Conservation (phyloP, 1,139 yeast species). For the Pichia norvegensis region DNA sequence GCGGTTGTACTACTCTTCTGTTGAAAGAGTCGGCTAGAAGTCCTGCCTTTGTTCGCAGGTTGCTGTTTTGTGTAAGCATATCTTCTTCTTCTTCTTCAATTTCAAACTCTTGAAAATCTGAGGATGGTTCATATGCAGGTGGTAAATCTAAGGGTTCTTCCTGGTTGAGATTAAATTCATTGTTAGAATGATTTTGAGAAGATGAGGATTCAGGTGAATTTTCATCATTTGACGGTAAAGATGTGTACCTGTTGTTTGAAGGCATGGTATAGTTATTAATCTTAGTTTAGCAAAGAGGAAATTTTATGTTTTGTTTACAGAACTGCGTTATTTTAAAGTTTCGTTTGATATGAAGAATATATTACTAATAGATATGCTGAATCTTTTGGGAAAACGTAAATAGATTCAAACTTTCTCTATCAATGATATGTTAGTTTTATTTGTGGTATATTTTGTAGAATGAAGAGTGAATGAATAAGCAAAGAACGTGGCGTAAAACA, state of each 20-base stretch:
- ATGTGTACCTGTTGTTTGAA: constrained; percentile 3
- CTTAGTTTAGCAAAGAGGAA: background rate
- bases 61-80: constrained; percentile 3
- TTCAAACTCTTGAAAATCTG: constrained; percentile 34
- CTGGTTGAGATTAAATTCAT: background rate
- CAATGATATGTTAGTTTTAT: background rate
- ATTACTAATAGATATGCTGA: too few species aligned
- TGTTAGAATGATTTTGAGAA: background rate
- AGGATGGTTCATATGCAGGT: constrained; percentile 16
- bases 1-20: constrained; percentile 43
- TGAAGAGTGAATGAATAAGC: background rate
- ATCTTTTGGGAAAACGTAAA: background rate
- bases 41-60: constrained; percentile 18
- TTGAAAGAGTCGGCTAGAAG: constrained; percentile 33
- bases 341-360: too few species aligned
- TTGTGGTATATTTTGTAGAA: background rate
- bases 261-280: constrained; percentile 3
- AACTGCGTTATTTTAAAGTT: background rate
- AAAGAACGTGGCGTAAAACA: too few species aligned
- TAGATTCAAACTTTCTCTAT: background rate
- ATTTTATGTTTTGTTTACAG: too few species aligned
- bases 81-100: constrained; percentile 30
- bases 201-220: background rate
- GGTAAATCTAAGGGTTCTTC: constrained; percentile 13
- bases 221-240: constrained; percentile 3